These are phyloP conservation scores for Eudorina sp. DNA, from an alignment of 139 green algal genomes.

Conservation along the genomic window DNA sequence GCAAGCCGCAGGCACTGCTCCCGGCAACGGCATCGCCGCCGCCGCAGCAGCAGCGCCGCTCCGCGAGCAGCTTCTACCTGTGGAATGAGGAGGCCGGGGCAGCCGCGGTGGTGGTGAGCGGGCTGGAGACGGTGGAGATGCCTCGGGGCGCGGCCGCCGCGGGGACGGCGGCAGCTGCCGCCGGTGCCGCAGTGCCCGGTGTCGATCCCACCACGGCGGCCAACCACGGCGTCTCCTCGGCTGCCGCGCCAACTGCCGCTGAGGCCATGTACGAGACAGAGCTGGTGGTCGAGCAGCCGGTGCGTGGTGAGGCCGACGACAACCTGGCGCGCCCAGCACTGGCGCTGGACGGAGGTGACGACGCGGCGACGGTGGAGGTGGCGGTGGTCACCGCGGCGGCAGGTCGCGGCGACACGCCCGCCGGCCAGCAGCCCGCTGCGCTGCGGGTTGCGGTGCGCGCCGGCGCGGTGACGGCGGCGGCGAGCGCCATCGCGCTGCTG, in stretches of 20 bases:
- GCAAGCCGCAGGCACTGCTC: background rate
- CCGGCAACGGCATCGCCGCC: background rate
- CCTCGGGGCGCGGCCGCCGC: background rate
- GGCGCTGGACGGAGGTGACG: background rate
- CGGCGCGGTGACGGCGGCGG: background rate
- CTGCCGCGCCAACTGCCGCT: constrained; percentile 3
- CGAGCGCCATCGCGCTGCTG: constrained; percentile 1
- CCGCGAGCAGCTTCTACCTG: constrained; percentile 44
- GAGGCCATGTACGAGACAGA: constrained; percentile 48
- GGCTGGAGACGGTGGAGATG: constrained; percentile 56
- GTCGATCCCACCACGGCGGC: background rate
- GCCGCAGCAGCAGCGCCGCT: constrained; percentile 15
- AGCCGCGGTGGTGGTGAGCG: constrained; percentile 3
- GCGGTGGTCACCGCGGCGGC: background rate
- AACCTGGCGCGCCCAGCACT: too few species aligned
- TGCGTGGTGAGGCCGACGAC: too few species aligned
- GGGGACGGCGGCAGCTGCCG: background rate
- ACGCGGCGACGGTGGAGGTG: background rate
- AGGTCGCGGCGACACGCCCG: background rate
- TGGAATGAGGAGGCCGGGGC: background rate
- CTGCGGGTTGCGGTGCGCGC: background rate
- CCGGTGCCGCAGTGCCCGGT: background rate
- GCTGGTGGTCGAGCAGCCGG: constrained; percentile 44
- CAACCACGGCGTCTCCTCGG: too few species aligned
- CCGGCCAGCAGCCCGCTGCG: background rate